Conservation (phyloP, 2,329 filamentous ascomycete genomes). For the Trichoderma brevicompactum region DNA sequence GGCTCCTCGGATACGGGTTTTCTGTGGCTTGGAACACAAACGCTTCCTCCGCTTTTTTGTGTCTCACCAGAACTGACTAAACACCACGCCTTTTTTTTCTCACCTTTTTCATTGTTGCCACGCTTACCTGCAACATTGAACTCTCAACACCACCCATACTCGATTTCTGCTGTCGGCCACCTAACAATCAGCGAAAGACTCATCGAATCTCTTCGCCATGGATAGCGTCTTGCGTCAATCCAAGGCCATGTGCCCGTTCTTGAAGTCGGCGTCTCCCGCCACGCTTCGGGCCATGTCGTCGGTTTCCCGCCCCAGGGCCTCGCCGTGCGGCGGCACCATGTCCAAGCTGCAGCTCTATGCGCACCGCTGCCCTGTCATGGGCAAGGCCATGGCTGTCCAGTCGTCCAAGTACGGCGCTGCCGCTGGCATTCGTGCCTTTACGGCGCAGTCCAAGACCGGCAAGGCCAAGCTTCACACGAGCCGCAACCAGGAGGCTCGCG, state of each 20-base stretch:
- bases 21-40: neutral
- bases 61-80: constrained; percentile 16
- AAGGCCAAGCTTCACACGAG: constrained; percentile 84
- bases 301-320: constrained; percentile 66
- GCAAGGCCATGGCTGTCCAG: constrained; percentile 93
- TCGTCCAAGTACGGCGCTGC: constrained; percentile 59
- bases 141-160: neutral
- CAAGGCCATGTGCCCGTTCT: constrained; percentile 94
- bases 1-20: neutral
- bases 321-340: constrained; percentile 87
- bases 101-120: constrained; percentile 12
- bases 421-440: constrained; percentile 57
- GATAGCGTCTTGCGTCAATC: constrained; percentile 94
- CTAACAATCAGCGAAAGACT: neutral
- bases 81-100: constrained; percentile 2
- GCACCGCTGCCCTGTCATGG: constrained; percentile 97
- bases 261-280: constrained; percentile 91
- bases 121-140: constrained; percentile 7
- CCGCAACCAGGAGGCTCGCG: constrained; percentile 73
- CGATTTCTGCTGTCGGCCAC: neutral
- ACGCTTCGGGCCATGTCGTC: constrained; percentile 89
- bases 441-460: constrained; percentile 52
- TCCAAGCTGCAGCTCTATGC: constrained; percentile 95
- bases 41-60: constrained; percentile 2
- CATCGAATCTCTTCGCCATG: constrained; percentile 58